A percentile compares a stretch with the other conserved stretches of the same genome.
phyloP scores from a whole-genome alignment of 257 asterid genomes.

The Scutellaria galericulata region DNA sequence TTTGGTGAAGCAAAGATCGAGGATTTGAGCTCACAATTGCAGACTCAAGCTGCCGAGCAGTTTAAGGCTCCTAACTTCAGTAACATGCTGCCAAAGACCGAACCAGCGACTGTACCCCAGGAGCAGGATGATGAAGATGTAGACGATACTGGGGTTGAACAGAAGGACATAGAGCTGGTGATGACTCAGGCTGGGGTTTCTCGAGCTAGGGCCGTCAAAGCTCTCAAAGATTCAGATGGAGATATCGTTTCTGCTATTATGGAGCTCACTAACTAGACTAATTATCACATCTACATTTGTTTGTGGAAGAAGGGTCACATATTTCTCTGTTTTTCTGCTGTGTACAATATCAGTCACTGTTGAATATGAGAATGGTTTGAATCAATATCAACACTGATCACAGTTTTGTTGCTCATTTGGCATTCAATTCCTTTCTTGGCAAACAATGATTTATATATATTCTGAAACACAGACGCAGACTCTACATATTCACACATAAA shows the following conservation, averaged over 20 bases:
- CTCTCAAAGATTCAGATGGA: conserved; percentile 74
- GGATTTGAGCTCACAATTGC: conserved; percentile 57
- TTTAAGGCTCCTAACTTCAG: conserved; percentile 54
- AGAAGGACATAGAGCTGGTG: conserved; percentile 69
- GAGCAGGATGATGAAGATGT: conserved; percentile 61
- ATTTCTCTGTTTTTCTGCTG: conserved; percentile 19
- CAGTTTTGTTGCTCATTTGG: not conserved
- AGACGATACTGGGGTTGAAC: conserved; percentile 70
- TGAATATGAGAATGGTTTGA: conserved; percentile 19
- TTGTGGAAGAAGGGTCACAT: not conserved
- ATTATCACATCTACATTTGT: not conserved
- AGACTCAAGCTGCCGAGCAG: conserved; percentile 55
- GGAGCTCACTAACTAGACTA: conserved; percentile 69
- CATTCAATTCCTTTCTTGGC: too few relatives aligned
- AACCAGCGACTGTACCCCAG: conserved; percentile 51
- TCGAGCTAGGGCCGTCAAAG: conserved; percentile 61
- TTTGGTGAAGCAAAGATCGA: conserved; percentile 56
- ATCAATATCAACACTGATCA: not conserved
- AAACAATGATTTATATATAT: too few relatives aligned
- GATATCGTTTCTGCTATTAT: conserved; percentile 72
- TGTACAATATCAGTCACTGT: conserved; percentile 17
- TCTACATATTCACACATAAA: not conserved
- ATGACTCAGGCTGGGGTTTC: conserved; percentile 77
- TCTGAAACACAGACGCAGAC: not conserved
- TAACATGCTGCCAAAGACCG: conserved; percentile 52